Evolutionary conservation across 768 basidiomycete species (phyloP).

Genomic region (Boletus pseudo-olivaceus): DNA sequence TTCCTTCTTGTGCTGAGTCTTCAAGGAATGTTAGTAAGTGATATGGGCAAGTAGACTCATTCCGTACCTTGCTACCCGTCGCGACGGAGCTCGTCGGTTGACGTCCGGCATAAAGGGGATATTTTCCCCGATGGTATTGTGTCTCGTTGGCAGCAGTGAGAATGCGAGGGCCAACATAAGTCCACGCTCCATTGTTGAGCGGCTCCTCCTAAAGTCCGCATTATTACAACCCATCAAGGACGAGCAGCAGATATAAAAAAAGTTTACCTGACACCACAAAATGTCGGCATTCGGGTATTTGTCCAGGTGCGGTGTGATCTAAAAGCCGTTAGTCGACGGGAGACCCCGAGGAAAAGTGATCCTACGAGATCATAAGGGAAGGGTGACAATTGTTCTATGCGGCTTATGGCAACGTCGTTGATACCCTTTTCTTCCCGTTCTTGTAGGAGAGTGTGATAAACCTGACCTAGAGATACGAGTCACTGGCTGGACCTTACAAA

Average conservation of each 20-base stretch:
- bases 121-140: slow-evolving; percentile 86
- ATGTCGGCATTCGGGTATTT: slow-evolving; percentile 93
- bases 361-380: slow-evolving; percentile 93
- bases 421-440: slow-evolving; percentile 90
- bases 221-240: not conserved
- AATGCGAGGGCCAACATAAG: slow-evolving; percentile 89
- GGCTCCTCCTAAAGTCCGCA: slow-evolving; percentile 71
- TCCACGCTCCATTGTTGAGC: slow-evolving; percentile 97
- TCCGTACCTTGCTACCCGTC: slow-evolving; percentile 79
- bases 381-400: slow-evolving; percentile 93
- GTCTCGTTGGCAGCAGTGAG: slow-evolving; percentile 92
- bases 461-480: slow-evolving; percentile 60
- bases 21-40: not conserved
- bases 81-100: slow-evolving; percentile 90
- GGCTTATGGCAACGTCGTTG: slow-evolving; percentile 90
- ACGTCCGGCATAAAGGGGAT: slow-evolving; percentile 88
- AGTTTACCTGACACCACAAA: slow-evolving; percentile 80
- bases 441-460: slow-evolving; percentile 84
- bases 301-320: slow-evolving; percentile 93
- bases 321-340: slow-evolving; percentile 8
- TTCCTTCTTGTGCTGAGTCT: slow-evolving; percentile 89
- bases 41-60: not conserved
- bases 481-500: not conserved
- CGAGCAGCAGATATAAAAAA: not conserved
- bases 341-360: slow-evolving; percentile 6